Conservation (phyloP, 2,329 filamentous ascomycete species). For the Alternaria infectoria region DNA sequence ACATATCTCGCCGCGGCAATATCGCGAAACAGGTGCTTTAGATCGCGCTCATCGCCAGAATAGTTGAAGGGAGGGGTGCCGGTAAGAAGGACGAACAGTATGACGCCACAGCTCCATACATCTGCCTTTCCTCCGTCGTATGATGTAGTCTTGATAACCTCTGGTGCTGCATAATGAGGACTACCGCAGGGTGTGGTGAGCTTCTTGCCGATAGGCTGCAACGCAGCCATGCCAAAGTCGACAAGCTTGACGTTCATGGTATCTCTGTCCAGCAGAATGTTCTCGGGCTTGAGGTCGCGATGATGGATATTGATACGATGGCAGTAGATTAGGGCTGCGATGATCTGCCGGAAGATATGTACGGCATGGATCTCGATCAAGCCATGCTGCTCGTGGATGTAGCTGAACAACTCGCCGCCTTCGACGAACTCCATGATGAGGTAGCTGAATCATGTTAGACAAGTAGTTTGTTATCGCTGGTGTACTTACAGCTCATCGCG, state of each 20-base stretch:
- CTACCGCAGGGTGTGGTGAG: constrained; percentile 93
- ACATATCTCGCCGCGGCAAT: constrained; percentile 58
- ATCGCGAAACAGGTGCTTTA: constrained; percentile 68
- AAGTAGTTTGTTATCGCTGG: not conserved
- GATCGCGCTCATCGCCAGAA: constrained; percentile 56
- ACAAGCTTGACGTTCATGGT: constrained; percentile 84
- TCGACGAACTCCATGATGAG: constrained; percentile 93
- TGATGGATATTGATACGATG: constrained; percentile 96
- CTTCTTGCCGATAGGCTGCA: constrained; percentile 80
- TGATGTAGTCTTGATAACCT: constrained; percentile 76
- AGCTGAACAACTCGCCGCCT: constrained; percentile 83
- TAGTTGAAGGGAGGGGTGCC: constrained; percentile 80
- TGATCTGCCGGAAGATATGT: constrained; percentile 88
- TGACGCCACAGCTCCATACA: constrained; percentile 84
- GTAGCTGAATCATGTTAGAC: constrained; percentile 65
- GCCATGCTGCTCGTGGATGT: constrained; percentile 76
- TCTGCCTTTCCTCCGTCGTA: constrained; percentile 89
- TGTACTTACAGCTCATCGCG: constrained; percentile 82
- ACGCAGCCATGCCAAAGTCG: constrained; percentile 96
- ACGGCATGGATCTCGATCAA: constrained; percentile 81
- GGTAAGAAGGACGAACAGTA: constrained; percentile 83
- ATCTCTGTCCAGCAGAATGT: constrained; percentile 81
- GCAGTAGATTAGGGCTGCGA: constrained; percentile 89
- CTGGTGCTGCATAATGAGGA: constrained; percentile 94
- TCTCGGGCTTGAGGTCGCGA: constrained; percentile 95